Evolutionary conservation across 148 eudicot species (phyloP).

Genomic region (Cornus florida): DNA sequence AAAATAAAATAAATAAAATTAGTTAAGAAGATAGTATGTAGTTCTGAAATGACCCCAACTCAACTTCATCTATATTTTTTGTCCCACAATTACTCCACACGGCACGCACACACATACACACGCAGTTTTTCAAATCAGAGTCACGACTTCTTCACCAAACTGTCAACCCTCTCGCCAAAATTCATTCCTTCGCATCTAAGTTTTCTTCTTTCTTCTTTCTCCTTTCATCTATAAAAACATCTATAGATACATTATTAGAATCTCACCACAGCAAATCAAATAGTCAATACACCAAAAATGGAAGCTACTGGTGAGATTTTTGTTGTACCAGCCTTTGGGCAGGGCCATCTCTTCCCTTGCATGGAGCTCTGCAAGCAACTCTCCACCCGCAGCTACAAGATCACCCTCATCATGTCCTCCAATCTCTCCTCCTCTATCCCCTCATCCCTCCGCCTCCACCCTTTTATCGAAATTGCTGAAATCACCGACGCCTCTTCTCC

Average conservation of each 20-base stretch:
- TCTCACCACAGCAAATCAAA: no score
- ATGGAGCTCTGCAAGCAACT: constrained; percentile 52
- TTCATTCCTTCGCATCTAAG: neutral
- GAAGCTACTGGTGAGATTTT: neutral
- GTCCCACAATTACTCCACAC: no score
- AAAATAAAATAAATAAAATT: no score
- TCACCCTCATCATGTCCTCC: constrained; percentile 47
- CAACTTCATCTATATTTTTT: no score
- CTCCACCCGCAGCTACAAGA: constrained; percentile 27
- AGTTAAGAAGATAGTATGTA: no score
- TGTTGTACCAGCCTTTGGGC: constrained; percentile 22
- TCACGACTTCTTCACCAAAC: neutral
- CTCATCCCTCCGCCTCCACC: constrained; percentile 28
- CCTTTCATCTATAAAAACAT: no score
- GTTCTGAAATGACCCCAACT: no score
- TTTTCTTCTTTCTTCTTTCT: no score
- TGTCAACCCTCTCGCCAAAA: neutral
- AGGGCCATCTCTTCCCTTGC: constrained; percentile 58
- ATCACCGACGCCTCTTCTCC: neutral
- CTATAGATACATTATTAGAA: no score
- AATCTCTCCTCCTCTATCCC: constrained; percentile 44
- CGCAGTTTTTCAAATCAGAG: neutral
- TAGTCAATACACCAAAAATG: neutral
- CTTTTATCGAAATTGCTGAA: constrained; percentile 23
- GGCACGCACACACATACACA: no score